Base-by-base conservation (phyloP, 1,284 basidiomycete species). In the Pascua sp. region DNA sequence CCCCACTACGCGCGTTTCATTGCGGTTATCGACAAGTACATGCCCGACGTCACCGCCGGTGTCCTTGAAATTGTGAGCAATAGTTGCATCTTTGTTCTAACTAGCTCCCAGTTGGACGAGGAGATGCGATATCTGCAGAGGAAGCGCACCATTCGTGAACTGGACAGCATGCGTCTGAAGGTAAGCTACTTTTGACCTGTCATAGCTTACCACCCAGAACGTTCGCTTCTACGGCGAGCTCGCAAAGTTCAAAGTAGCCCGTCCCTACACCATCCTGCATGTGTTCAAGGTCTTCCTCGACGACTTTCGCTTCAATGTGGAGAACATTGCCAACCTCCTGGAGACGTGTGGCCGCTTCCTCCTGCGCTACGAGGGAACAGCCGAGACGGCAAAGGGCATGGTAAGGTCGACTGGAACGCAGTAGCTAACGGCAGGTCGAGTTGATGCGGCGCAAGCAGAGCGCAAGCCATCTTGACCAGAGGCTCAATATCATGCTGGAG, bases 211-310 rank as follows among this genome's bases (percentile, higher is more conserved):
- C 39, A 5, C 7, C 24, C 70, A 95, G 90, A 98, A 98, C 68
- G 84, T 90, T 38, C 83, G 86, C 13, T 99, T 89, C 80, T 77
- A 95, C 54, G 89, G 90, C 4, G 96, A 91, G 73, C 79, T 99
- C 67, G 94, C 93, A 38, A 98, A 99, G 78, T 98, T 98, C 78
- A 82, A 84, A 46, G 86, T 98, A n/a, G 89, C 96, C 9, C 93
- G 92, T 10, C 81, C 88, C 0, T 92, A 98, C 73, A 81, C 94
- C 56, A 93, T 98, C 67, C 80, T 98, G 50, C 94, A 98, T 73
- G 89, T 91, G 63, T 89, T 96, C 80, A 98, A 98, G 83, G 90
- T 95, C 47, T 96, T 91, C 75, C 79, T 98, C 66, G 95, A 98
- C 70, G 93, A 98, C 73, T 93, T 99, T 70, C 87, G 87, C 5